These are phyloP conservation scores for Neofusicoccum cordaticola DNA, from an alignment of 2,329 filamentous ascomycete genomes.

Conservation along the genomic window DNA sequence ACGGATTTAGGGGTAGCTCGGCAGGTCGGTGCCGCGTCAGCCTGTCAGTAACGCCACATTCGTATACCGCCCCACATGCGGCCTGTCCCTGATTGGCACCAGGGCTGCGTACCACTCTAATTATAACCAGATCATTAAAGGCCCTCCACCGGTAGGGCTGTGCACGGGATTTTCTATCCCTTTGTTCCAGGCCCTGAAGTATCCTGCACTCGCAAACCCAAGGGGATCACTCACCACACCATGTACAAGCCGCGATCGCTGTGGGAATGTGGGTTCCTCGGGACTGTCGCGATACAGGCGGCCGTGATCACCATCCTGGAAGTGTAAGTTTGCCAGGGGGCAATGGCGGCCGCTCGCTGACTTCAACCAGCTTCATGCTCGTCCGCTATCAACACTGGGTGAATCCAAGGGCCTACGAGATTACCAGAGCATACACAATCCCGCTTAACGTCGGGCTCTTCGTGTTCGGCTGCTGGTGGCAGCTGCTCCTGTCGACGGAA, in stretches of 20 bases:
- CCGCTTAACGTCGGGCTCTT: constrained; percentile 1
- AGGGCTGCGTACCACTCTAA: too few species aligned
- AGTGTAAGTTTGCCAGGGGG: background rate
- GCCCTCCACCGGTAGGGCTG: background rate
- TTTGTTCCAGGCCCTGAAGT: background rate
- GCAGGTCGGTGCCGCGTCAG: background rate
- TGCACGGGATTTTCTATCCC: background rate
- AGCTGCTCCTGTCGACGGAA: constrained; percentile 24
- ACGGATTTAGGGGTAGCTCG: too few species aligned
- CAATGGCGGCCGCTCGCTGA: background rate
- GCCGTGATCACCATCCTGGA: background rate
- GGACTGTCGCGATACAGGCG: background rate
- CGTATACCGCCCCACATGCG: background rate
- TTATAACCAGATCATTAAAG: too few species aligned
- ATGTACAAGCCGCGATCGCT: constrained; percentile 8
- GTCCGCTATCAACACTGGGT: background rate
- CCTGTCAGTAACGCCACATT: background rate
- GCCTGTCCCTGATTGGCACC: background rate
- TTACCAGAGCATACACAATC: background rate
- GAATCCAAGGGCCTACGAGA: background rate
- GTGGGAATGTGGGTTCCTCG: background rate
- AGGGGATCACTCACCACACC: background rate
- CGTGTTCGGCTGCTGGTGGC: constrained; percentile 24
- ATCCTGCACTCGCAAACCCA: background rate
- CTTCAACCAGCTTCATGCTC: background rate